Evolutionary conservation across 495 filamentous ascomycete species (phyloP).

Genomic region (Clavariopsis aquatica): DNA sequence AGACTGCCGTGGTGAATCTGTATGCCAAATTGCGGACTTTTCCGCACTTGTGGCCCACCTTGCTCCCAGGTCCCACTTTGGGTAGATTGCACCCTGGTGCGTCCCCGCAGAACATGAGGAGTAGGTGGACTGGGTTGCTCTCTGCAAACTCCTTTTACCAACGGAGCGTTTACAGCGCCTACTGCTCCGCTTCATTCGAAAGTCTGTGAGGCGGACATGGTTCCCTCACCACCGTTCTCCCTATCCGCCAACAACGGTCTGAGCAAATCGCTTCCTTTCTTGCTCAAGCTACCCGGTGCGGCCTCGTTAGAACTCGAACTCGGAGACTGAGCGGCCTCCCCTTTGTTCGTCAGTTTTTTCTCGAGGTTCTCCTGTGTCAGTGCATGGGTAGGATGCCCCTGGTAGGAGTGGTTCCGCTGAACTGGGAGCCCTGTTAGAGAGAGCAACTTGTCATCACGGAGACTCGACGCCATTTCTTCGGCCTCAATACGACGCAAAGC

Average conservation of each 20-base stretch:
- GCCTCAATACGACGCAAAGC: constrained; percentile 42
- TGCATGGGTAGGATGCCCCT: constrained; percentile 10
- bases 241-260: constrained; percentile 7
- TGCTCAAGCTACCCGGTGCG: constrained; percentile 6
- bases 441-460: constrained; percentile 53
- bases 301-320: constrained; percentile 11
- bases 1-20: not conserved
- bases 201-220: not conserved
- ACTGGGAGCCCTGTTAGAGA: constrained; percentile 40
- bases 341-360: constrained; percentile 12
- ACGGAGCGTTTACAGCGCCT: not conserved
- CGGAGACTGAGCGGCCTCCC: not conserved
- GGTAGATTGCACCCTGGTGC: not conserved
- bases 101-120: not conserved
- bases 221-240: constrained; percentile 7
- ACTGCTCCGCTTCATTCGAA: constrained; percentile 2
- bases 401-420: constrained; percentile 18
- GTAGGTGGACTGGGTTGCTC: not conserved
- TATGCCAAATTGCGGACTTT: not conserved
- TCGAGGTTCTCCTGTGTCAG: constrained; percentile 32
- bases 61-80: not conserved
- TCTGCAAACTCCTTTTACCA: not conserved
- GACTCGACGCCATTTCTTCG: constrained; percentile 51
- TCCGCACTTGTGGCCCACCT: not conserved
- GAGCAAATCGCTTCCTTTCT: not conserved